Evolutionary conservation across 2,329 filamentous ascomycete genomes (phyloP), one percentile per base, ranked within the genome.

Genomic region (Monilinia fructicola): DNA sequence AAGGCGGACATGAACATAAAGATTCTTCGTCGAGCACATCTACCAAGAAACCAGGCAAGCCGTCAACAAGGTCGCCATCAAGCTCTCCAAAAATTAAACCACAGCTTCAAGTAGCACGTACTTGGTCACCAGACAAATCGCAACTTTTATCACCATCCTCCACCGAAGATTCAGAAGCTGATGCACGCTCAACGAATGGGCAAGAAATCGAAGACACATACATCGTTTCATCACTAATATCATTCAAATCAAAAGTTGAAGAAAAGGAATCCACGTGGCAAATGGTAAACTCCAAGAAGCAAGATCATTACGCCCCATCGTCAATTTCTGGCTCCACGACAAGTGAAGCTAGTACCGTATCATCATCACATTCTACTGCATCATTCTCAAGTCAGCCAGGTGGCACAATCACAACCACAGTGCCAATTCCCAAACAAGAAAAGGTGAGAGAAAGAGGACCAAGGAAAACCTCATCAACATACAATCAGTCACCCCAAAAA

Each of bases 261-360:
- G 52, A 56, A 35, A 64, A 55, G 18, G 74, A 75, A 55, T 70
- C 71, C 42, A 50, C 59, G 23, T 74, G 73, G 74, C 69, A 73
- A 64, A 75, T 74, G 67, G 55, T 73, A 44, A 68, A 66, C n/a
- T 65, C 67, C 54, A 64, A 50, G n/a, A 54, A 44, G 40, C 40
- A 31, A 56, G 35, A 40, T 28, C 58, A 64, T 21, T 26, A 42
- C 3, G 66, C 70, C 23, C 28, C 67, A 21, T 64, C 67, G 4
- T 68, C 69, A 3, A n/a, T 64, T 21, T 64, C 68, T 35, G 66
- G 66, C n/a, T 66, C 70, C 6, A 70, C 67, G 12, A 61, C 67
- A 1, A 64, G 62, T 38, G 62, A 64, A 18, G 28, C 62, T 18
- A 56, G 62, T 31, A 64, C 71, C 18, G 68, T 48, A 65, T 63